Base-by-base conservation (phyloP, 352 stramenopile species). In the Globisporangium perplexum region DNA sequence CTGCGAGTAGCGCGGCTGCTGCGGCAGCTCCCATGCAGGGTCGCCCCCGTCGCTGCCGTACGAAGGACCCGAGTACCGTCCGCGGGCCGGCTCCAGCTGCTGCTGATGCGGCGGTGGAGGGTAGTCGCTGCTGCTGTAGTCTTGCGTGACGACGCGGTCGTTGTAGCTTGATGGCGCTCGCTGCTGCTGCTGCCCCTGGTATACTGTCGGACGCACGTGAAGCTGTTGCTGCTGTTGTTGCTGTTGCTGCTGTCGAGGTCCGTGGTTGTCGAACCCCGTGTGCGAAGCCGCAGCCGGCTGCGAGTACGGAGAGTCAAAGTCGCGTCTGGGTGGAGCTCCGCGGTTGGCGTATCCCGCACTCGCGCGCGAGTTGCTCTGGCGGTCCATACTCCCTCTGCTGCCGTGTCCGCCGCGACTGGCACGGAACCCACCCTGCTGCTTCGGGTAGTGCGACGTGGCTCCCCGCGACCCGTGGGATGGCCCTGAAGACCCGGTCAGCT, bases 391-490 rank as follows among this genome's bases (percentile, higher is more conserved):
- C 28, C 36, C 31, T 20, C 54, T 15, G 23, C 44, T 41, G 18
- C 46, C 33, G 33, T 50, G 41, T 18, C 44, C 53, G 4, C 53
- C 44, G 8, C 52, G 44, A n/a, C 45, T 26, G 22, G 45, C 36
- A 30, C 57, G 50, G 44, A 63, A 63, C n/a, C 44, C 35, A 36
- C 55, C 47, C n/a, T 53, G 47, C 20, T 26, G 20, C 47, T 53
- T 51, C 14, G 28, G 18, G 26, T 51, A 41, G 44, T 49, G 23
- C 47, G 47, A 1, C 14, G 18, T 24, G 11, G 24, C n/a, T 11
- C 18, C n/a, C 15, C 23, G 24, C 17, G 23, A 49, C 3, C 44
- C 23, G 23, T 33, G 17, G 24, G 17, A 18, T 23, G 17, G 1
- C 20, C 41, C 28, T 35, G 38, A 24, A 20, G 46, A 55, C 5